Conservation (phyloP, 1,284 basidiomycete genomes). For the Irpex lacteus region DNA sequence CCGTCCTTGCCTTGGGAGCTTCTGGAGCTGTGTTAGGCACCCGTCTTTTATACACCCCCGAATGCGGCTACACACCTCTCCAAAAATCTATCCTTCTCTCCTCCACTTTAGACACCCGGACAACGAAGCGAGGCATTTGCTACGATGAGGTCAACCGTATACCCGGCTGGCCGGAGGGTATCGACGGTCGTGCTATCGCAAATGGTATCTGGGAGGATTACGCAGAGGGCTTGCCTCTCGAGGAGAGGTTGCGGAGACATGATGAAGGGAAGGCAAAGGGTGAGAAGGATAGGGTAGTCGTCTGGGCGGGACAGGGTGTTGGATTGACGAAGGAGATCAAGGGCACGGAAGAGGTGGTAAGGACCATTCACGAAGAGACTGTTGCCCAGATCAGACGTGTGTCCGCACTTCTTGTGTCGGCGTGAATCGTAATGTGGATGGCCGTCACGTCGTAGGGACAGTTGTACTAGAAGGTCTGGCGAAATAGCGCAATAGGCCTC, state of each 20-base stretch:
- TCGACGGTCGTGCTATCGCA: constrained; percentile 60
- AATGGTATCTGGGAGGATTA: constrained; percentile 60
- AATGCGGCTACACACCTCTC: constrained; percentile 53
- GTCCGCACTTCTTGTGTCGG: background rate
- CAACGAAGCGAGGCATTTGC: constrained; percentile 59
- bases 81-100: constrained; percentile 50
- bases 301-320: constrained; percentile 72
- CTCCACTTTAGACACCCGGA: constrained; percentile 41
- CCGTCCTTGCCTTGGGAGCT: constrained; percentile 63
- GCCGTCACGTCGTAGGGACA: too few species aligned
- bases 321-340: constrained; percentile 52
- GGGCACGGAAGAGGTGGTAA: constrained; percentile 37
- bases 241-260: constrained; percentile 42
- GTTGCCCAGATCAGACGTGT: background rate
- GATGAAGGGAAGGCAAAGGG: constrained; percentile 39
- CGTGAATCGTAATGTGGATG: background rate
- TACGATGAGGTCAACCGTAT: constrained; percentile 63
- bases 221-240: constrained; percentile 48
- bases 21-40: constrained; percentile 70
- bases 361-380: constrained; percentile 12
- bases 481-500: too few species aligned
- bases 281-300: constrained; percentile 44
- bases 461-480: too few species aligned
- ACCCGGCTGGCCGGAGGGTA: constrained; percentile 59
- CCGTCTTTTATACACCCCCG: constrained; percentile 65